A percentile compares a stretch with the other conserved stretches of the same genome.
phyloP scores from a whole-genome alignment of 116 monocot genomes.

The Posidonia oceanica region DNA sequence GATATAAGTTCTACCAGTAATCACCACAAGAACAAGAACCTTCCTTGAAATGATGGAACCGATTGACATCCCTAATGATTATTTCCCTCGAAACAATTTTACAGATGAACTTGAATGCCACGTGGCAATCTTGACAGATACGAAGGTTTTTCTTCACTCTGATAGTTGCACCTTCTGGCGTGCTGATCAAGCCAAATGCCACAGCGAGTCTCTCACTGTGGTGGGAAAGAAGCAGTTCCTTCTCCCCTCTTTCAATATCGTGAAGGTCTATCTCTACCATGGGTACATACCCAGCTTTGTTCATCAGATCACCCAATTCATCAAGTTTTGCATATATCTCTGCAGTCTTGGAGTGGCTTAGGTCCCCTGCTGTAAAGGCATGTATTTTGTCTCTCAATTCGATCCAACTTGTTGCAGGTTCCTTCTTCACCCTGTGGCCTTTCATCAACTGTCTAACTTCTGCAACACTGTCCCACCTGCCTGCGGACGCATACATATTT shows the following conservation, averaged over 20 bases:
- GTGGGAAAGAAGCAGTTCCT: constrained; percentile 65
- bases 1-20: constrained; percentile 49
- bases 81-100: constrained; percentile 69
- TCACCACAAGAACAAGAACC: constrained; percentile 87
- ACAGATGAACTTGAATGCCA: constrained; percentile 56
- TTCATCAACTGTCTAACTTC: constrained; percentile 58
- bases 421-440: constrained; percentile 63
- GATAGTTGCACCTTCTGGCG: constrained; percentile 48
- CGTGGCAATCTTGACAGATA: constrained; percentile 81
- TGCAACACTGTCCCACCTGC: constrained; percentile 53
- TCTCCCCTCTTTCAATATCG: constrained; percentile 57
- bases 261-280: constrained; percentile 72
- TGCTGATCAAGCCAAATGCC: constrained; percentile 75
- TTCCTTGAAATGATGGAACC: constrained; percentile 83
- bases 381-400: constrained; percentile 66
- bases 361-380: constrained; percentile 70
- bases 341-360: constrained; percentile 45
- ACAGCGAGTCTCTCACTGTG: constrained; percentile 85
- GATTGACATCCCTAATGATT: constrained; percentile 69
- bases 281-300: constrained; percentile 65
- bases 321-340: constrained; percentile 75
- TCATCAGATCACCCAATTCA: constrained; percentile 63
- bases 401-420: constrained; percentile 90
- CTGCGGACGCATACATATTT: constrained; percentile 62
- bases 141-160: constrained; percentile 87